Evolutionary conservation across 768 basidiomycete genomes (phyloP), one percentile per base, ranked within the genome.

Genomic region (Hygrocybe coccinea): DNA sequence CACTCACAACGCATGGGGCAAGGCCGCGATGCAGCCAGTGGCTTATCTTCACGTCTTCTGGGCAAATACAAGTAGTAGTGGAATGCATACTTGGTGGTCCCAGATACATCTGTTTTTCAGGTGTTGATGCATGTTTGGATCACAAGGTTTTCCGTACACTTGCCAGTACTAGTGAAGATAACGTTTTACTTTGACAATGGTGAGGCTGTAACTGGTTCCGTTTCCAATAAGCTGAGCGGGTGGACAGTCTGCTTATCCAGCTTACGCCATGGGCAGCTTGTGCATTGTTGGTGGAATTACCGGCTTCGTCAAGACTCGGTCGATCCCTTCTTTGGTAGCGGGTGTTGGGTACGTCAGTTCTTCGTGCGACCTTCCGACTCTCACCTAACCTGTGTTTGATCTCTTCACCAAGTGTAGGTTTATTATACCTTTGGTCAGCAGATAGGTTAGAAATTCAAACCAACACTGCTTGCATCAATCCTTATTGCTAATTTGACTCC

Each of bases 11-110:
- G 29, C 29, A 29, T 29, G 29, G 29, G 29, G 29, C 29, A 29
- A 29, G 29, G 4, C 29, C 4, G 29, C 29, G 29, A 29, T 29
- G 29, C 29, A 29, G 29, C 8, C 29, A 3, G 29, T 4, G 44
- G 5, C 12, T 46, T 5, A 12, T 12, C 11, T 22, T 53, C 62
- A 68, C 64, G 74, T 82, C 37, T 45, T 54, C 60, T 78, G 77
- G 59, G 88, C 29, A 59, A 60, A 84, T 91, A 90, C 59, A 91
- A 70, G 64, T 87, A 91, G 68, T 92, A 91, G 72, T 91, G 90
- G 64, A 91, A 91, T 8, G 81, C 79, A 46, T 90, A 85, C 78
- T 55, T 78, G 79, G 52, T n/a, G 90, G 77, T 62, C 89, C 82
- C 4, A 93, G n/a, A n/a, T n/a, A n/a, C n/a, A n/a, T n/a, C n/a